A percentile compares a stretch with the other conserved stretches of the same genome.
phyloP scores from a whole-genome alignment of 2,329 filamentous ascomycete species.

The Rhynchosporium secalis region DNA sequence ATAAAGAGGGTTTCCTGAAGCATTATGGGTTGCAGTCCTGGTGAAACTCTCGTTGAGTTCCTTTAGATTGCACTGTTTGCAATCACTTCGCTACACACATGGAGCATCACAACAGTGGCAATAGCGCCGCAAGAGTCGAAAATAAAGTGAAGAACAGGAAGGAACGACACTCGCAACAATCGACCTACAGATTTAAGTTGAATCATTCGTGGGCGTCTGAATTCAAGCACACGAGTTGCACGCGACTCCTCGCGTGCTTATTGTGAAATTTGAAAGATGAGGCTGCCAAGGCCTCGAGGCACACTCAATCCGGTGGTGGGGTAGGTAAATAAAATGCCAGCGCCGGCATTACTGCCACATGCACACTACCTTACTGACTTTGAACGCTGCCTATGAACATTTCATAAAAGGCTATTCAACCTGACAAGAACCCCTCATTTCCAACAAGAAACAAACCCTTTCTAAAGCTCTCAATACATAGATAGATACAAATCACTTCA shows the following conservation, averaged over 20 bases:
- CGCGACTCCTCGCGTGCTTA: conserved; percentile 11
- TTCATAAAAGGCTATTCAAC: not conserved
- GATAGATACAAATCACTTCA: not conserved
- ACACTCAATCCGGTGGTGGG: conserved; percentile 17
- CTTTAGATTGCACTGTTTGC: too few relatives aligned
- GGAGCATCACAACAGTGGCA: too few relatives aligned
- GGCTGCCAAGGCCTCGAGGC: conserved; percentile 10
- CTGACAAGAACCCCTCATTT: not conserved
- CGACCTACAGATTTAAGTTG: too few relatives aligned
- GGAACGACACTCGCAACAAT: too few relatives aligned
- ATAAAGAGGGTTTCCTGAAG: not conserved
- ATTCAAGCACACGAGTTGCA: not conserved
- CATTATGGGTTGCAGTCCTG: too few relatives aligned
- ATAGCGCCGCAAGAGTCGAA: too few relatives aligned
- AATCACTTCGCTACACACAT: not conserved
- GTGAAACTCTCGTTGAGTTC: too few relatives aligned
- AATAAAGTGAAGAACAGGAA: too few relatives aligned
- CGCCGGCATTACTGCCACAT: conserved; percentile 10
- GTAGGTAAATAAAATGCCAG: conserved; percentile 13
- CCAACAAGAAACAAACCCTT: not conserved
- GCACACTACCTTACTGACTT: not conserved
- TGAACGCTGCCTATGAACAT: not conserved
- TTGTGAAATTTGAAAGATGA: not conserved
- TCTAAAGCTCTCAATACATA: conserved; percentile 2
- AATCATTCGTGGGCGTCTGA: not conserved